Evolutionary conservation across 192 early-diverging fungal species (phyloP), one percentile per base, ranked within the genome.

Genomic region (Thamnidium elegans): DNA sequence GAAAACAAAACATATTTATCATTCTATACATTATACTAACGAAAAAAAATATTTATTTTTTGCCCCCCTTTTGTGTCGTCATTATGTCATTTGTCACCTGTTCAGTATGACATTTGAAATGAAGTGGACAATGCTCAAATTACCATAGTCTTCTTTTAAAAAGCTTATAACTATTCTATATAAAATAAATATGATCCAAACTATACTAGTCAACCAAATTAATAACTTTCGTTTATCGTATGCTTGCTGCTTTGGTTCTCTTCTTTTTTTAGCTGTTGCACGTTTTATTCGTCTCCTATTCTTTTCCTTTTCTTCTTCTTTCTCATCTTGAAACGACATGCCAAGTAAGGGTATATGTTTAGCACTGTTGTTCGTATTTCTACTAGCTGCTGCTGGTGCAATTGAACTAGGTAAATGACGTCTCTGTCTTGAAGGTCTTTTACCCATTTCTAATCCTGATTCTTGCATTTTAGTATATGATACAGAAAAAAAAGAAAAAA

Each of bases 351-450:
- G 46, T 48, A 48, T 48, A 48, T 48, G 8, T 19, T 48, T 48
- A 15, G 13, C 15, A 48, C 17, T 14, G 13, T 14, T 9, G 46
- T 19, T 59, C 19, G 19, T 45, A 10, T 30, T 59, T 45, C 43
- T 19, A 23, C 19, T 20, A 23, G 58, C 42, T 44, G 39, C 19
- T 14, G 58, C 39, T 11, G 58, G 39, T 23, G 58, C 36, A 15
- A 59, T 11, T 48, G 56, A 23, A 55, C 26, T 36, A 36, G 61
- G 63, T 17, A 64, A 45, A 54, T 64, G 63, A n/a, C 63, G 32
- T 43, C 63, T 17, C 26, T 54, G 32, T 26, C 63, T 50, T 26
- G 63, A 64, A 30, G 51, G 63, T 4, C 63, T 46, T 13, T 43
- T 52, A 1, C 63, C 63, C 36, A 64, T 51, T 42, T 54, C 63